Base-by-base conservation (phyloP, 2,329 filamentous ascomycete genomes). In the Diaporthe batatas region DNA sequence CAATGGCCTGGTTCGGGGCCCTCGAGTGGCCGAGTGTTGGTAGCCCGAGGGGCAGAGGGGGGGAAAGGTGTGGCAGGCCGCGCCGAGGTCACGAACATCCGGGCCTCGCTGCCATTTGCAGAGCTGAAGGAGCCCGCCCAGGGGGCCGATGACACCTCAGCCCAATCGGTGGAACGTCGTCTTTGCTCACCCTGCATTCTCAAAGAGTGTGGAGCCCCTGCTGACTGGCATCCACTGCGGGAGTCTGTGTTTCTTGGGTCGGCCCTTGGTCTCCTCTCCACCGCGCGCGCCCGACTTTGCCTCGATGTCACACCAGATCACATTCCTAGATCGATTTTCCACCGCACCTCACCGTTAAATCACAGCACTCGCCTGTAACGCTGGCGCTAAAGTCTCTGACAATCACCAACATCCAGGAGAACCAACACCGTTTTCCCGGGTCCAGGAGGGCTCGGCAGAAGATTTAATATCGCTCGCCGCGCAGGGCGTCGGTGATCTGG, bases 361-460 rank as follows among this genome's bases (percentile, higher is more conserved):
- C 21, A 57, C 54, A 58, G 39, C 58, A 14, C 49, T 1, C 32
- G 59, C 51, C 65, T 49, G 54, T 34, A 21, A 64, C 42, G 12
- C 53, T 53, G 70, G 73, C 73, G 73, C 73, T 74, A 72, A 72
- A 64, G 55, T 23, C 7, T 68, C 54, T 67, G n/a, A 34, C 65
- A 59, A 67, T 62, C 73, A 74, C 73, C 57, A 72, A 72, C 70
- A 51, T 54, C 6, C 71, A 59, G 47, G 64, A 29, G 54, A 54
- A 34, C 62, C 71, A 72, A 62, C 64, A 55, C 21, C 70, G 39
- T 12, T 32, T 47, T 8, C 8, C 23, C 6, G 5, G 16, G 23
- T 12, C 29, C 6, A 12, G 10, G 36, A 32, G 34, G 53, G n/a
- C 3, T 62, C 16, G 47, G 21, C 36, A 4, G 21, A 72, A 59